These are phyloP conservation scores for Ustilago loliicola DNA, from an alignment of 1,284 basidiomycete species.

Conservation along the genomic window DNA sequence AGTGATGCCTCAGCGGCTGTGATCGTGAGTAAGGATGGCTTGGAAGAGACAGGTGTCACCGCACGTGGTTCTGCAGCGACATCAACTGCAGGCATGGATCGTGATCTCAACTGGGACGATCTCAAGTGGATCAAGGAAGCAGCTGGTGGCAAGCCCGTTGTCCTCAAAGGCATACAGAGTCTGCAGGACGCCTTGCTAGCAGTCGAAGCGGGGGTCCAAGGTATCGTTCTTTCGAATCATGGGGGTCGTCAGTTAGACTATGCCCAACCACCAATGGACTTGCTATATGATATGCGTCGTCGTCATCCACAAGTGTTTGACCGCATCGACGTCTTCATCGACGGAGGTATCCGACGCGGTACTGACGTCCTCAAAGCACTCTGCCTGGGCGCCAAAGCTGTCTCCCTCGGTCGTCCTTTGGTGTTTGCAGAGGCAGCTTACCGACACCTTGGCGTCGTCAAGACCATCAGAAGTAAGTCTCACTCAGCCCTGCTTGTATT, in stretches of 20 bases:
- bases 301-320: conserved; percentile 11
- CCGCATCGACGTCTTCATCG: conserved; percentile 78
- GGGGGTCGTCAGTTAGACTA: conserved; percentile 70
- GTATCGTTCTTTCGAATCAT: conserved; percentile 71
- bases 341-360: conserved; percentile 86
- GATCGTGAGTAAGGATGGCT: conserved; percentile 50
- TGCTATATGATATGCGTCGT: conserved; percentile 69
- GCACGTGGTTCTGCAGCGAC: conserved; percentile 63
- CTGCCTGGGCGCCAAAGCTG: conserved; percentile 87
- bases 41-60: conserved; percentile 52
- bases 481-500: too few relatives aligned
- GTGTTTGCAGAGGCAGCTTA: conserved; percentile 91
- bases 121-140: conserved; percentile 82
- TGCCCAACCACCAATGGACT: conserved; percentile 25
- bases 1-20: conserved; percentile 46
- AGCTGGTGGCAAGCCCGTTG: conserved; percentile 80
- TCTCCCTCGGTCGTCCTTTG: conserved; percentile 88
- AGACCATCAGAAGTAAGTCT: conserved; percentile 72
- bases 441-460: conserved; percentile 82
- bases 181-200: conserved; percentile 79
- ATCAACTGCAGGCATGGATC: conserved; percentile 73
- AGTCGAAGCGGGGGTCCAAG: conserved; percentile 73
- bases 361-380: conserved; percentile 83
- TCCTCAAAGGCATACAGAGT: conserved; percentile 80
- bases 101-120: conserved; percentile 72